phyloP scores from a whole-genome alignment of 148 eudicot genomes.

The Arbutus unedo region DNA sequence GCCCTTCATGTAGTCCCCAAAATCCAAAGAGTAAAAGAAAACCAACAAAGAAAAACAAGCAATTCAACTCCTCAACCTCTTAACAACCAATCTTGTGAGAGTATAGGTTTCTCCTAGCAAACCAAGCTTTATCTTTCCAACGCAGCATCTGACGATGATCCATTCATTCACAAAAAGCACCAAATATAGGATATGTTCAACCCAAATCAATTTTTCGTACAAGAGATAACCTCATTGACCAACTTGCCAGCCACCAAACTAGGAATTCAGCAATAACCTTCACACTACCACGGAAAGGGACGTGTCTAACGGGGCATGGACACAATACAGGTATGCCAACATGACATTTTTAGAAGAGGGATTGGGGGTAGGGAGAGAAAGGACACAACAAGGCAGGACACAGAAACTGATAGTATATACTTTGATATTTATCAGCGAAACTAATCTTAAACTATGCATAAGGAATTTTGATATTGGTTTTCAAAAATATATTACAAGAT shows the following conservation, averaged over 20 bases:
- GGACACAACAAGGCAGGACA: neutral
- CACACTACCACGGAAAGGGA: neutral
- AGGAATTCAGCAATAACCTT: neutral
- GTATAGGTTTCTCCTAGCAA: neutral
- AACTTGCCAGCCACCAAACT: neutral
- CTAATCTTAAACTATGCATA: neutral
- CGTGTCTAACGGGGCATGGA: neutral
- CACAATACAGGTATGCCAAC: neutral
- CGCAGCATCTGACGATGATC: neutral
- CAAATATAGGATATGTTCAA: neutral
- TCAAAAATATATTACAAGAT: neutral
- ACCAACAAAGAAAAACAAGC: slow-evolving; percentile 6
- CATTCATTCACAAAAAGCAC: slow-evolving; percentile 4
- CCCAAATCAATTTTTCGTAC: neutral
- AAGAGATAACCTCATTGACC: neutral
- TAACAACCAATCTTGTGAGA: neutral
- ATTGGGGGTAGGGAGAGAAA: neutral
- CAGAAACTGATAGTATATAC: neutral
- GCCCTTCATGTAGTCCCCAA: neutral
- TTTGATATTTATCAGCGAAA: neutral
- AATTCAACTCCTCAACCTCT: neutral
- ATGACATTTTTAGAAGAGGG: neutral
- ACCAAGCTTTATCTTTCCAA: neutral
- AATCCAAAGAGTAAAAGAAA: neutral
- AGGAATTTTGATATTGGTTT: neutral